Base-by-base conservation (phyloP, 2,329 filamentous ascomycete species). In the Sporothrix variecibatus region DNA sequence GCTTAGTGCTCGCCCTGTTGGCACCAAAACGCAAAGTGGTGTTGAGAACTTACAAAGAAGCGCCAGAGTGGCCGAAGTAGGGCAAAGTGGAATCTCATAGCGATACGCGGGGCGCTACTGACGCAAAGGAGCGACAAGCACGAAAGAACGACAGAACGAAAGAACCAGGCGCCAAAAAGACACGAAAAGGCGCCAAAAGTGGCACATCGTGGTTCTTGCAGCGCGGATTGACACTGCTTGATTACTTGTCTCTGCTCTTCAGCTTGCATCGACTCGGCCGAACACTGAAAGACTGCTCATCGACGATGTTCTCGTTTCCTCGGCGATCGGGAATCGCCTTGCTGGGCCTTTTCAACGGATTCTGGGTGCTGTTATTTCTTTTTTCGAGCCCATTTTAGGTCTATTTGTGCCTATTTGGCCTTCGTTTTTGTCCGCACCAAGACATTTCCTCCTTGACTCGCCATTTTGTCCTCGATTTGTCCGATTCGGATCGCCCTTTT, bases 401-500 rank as follows among this genome's bases (percentile, higher is more conserved):
- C 40, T 43, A 43, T 43, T 43, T 15, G 40, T 43, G 40, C 40
- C 31, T 23, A 17, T 53, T 20, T 46, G 49, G 28, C 67, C 71
- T 65, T 65, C n/a, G 26, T 23, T 40, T 26, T 53, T 20, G 12
- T 58, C 65, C 67, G 23, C 62, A 62, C 64, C 34, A 40, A 69
- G 62, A 73, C 65, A 69, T 40, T 60, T 46, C 31, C 56, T 65
- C 70, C 58, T 72, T 38, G 26, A 53, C 26, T 72, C 70, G 28
- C 40, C 38, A 51, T 65, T 20, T 40, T 40, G 58, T 58, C 58
- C 56, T 65, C 38, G 43, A 62, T 49, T 64, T 64, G 53, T 23
- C 70, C 70, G 56, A 72, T 62, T 51, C 5, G 46, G 71, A 65
- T 53, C 43, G 40, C 58, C 58, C 40, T 72, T 72, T 38, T 72